Percentiles rank a stretch among this genome's conserved stretches.
These are phyloP conservation scores for Lithospermum erythrorhizon DNA, from an alignment of 257 asterid genomes.

Conservation along the genomic window DNA sequence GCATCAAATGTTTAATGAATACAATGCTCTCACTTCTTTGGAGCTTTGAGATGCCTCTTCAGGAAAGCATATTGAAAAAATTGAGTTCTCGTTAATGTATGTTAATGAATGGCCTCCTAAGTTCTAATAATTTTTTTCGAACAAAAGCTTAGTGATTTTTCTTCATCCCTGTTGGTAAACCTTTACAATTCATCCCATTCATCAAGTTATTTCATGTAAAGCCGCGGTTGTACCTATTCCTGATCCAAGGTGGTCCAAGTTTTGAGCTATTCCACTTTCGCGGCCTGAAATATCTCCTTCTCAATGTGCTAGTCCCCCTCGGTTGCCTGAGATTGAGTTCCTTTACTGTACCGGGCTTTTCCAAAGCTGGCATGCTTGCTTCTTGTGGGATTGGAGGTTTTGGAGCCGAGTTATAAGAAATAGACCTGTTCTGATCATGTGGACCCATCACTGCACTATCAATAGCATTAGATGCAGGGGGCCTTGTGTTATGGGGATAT, in stretches of 20 bases:
- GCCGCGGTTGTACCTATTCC: slow-evolving; percentile 26
- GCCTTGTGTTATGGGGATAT: slow-evolving; percentile 23
- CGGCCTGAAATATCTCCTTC: slow-evolving; percentile 56
- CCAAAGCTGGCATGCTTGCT: slow-evolving; percentile 13
- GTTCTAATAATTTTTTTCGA: no score
- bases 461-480: slow-evolving; percentile 9
- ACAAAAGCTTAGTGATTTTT: no score
- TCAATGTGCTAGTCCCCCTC: slow-evolving; percentile 28
- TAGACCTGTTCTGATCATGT: slow-evolving; percentile 18
- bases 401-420: slow-evolving; percentile 23
- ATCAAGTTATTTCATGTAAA: no score
- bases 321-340: slow-evolving; percentile 24
- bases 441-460: slow-evolving; percentile 18
- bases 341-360: slow-evolving; percentile 12
- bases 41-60: no score
- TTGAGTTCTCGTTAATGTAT: no score
- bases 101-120: no score
- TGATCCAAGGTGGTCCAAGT: slow-evolving; percentile 46
- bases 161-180: no score
- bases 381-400: slow-evolving; percentile 29
- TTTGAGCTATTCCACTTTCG: slow-evolving; percentile 43
- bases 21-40: no score
- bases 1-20: no score
- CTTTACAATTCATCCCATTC: no score
- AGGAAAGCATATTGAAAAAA: no score